Conservation (phyloP, 1,139 yeast genomes). For the Protomyces inouyei region DNA sequence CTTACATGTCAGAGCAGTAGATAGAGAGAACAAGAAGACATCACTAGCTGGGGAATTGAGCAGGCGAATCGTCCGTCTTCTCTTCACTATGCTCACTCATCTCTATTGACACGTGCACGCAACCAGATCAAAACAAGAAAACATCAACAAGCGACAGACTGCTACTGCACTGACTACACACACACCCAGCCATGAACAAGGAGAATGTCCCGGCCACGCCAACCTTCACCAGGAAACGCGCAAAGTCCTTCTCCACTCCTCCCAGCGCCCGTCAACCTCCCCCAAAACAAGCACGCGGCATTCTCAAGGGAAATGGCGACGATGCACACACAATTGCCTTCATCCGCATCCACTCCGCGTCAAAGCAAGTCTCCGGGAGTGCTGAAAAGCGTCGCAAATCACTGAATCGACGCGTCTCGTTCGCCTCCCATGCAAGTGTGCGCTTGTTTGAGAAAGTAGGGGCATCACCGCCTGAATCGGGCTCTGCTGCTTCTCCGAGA, state of each 20-base stretch:
- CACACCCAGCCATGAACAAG: constrained; percentile 8
- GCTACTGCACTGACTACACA: background rate
- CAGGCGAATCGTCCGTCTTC: no score
- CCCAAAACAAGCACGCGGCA: constrained; percentile 6
- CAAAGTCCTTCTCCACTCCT: constrained; percentile 23
- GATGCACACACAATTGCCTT: constrained; percentile 25
- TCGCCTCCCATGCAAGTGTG: constrained; percentile 33
- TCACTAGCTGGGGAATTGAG: no score
- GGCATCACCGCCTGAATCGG: constrained; percentile 1
- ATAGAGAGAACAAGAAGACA: no score
- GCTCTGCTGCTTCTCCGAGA: constrained; percentile 5
- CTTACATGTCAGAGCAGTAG: no score
- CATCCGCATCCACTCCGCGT: constrained; percentile 18
- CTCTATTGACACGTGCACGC: background rate
- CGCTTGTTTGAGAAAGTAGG: constrained; percentile 25
- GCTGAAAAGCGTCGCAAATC: constrained; percentile 26
- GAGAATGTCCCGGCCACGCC: constrained; percentile 19
- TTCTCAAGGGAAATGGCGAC: constrained; percentile 21
- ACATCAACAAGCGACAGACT: background rate
- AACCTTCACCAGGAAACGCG: constrained; percentile 17
- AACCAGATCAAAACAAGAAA: background rate
- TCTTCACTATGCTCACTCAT: background rate
- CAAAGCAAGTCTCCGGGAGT: constrained; percentile 1
- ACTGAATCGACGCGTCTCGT: constrained; percentile 34
- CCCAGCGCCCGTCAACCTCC: background rate